These are phyloP conservation scores for Pisolithus orientalis DNA, from an alignment of 768 basidiomycete species.

Conservation along the genomic window DNA sequence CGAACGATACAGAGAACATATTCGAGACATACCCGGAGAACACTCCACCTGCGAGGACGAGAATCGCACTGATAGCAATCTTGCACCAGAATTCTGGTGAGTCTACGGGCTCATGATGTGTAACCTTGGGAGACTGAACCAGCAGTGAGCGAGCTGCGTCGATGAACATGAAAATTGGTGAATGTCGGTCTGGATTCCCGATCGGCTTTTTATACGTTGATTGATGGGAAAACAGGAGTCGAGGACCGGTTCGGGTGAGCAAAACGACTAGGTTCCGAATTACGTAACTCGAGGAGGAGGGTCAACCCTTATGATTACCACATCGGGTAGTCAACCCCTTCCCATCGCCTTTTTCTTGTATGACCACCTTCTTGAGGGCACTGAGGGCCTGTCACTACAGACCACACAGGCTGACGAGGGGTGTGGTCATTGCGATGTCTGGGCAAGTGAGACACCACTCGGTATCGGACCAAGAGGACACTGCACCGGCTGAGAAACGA, in stretches of 20 bases:
- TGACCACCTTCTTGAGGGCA: neutral
- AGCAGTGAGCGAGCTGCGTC: constrained; percentile 1
- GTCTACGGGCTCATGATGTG: constrained; percentile 28
- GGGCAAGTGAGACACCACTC: constrained; percentile 7
- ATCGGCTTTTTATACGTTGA: neutral
- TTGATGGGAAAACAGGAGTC: neutral
- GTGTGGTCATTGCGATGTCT: constrained; percentile 1
- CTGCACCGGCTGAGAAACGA: constrained; percentile 26
- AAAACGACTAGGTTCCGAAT: neutral
- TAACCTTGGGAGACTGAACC: neutral
- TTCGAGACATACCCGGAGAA: constrained; percentile 75
- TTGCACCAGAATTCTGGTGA: constrained; percentile 74
- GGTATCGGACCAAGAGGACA: constrained; percentile 7
- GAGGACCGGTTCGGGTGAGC: neutral
- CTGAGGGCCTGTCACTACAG: too few relatives aligned
- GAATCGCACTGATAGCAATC: constrained; percentile 51
- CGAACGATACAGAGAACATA: neutral
- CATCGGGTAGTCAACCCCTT: neutral
- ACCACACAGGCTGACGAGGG: neutral
- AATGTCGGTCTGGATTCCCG: neutral
- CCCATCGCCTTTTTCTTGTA: neutral
- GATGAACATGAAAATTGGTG: constrained; percentile 10
- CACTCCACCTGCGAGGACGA: constrained; percentile 84
- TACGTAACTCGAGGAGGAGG: neutral
- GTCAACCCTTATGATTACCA: neutral